Evolutionary conservation across 495 filamentous ascomycete species (phyloP).

Genomic region (Daldinia concentrica): DNA sequence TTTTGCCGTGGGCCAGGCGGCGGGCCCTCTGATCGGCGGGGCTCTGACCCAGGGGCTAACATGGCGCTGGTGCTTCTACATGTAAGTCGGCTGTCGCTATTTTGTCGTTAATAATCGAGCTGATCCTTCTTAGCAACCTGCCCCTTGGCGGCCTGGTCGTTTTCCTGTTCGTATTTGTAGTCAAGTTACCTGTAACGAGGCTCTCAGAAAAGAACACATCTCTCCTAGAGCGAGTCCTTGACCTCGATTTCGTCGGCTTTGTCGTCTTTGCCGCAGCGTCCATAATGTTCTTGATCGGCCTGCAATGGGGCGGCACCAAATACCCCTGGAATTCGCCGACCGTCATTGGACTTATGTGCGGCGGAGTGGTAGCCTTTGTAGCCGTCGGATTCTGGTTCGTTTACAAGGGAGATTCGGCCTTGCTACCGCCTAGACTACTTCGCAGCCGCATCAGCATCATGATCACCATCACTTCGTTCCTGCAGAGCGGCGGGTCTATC

Average conservation of each 20-base stretch:
- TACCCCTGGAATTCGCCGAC: slow-evolving; percentile 57
- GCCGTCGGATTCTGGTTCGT: slow-evolving; percentile 56
- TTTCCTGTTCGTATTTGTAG: slow-evolving; percentile 35
- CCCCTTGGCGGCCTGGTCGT: slow-evolving; percentile 30
- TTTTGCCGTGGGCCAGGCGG: slow-evolving; percentile 56
- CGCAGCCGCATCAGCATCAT: slow-evolving; percentile 41
- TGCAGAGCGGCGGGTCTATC: slow-evolving; percentile 37
- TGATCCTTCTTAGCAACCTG: slow-evolving; percentile 29
- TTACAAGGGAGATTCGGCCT: slow-evolving; percentile 56
- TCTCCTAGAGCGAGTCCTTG: slow-evolving; percentile 23
- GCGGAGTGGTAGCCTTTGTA: slow-evolving; percentile 51
- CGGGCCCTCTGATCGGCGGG: slow-evolving; percentile 60
- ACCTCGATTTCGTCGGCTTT: slow-evolving; percentile 60
- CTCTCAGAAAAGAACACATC: slow-evolving; percentile 11
- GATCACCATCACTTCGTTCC: slow-evolving; percentile 41
- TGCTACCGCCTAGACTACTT: slow-evolving; percentile 43
- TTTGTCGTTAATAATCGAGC: background rate
- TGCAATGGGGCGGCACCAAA: slow-evolving; percentile 61
- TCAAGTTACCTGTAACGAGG: slow-evolving; percentile 26
- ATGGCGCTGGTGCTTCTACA: slow-evolving; percentile 64
- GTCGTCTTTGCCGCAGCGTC: slow-evolving; percentile 56
- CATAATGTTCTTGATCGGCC: slow-evolving; percentile 57
- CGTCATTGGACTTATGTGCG: slow-evolving; percentile 52
- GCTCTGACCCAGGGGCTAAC: slow-evolving; percentile 47
- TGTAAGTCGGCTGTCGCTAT: slow-evolving; percentile 16